Evolutionary conservation across 306 rosid genomes (phyloP), one percentile per base, ranked within the genome.

Genomic region (Senna tora): DNA sequence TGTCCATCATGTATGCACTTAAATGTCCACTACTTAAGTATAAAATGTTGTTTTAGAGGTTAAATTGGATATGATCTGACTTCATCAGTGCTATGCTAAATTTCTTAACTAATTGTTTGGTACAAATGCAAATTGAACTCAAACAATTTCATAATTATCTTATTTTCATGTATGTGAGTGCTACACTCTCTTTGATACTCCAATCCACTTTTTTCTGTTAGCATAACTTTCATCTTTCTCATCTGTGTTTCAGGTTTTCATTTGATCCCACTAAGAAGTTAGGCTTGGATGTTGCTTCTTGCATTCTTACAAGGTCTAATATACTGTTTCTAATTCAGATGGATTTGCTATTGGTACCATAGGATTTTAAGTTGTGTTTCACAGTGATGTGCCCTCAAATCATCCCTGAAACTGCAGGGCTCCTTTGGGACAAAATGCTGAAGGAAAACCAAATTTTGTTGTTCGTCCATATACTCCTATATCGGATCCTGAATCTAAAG

Each of bases 391-490:
- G 56, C 34, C 55, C 63, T 33, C 43, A 49, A 53, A 51, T 49
- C 47, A 46, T 68, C 79, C 57, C 17, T 57, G 73, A 63, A 46
- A 75, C 45, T 25, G 41, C 71, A 88, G 91, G 81, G 94, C 91
- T 76, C 85, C 85, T 53, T 8, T 68, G 22, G 91, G 80, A 75
- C 85, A 78, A 47, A 85, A 86, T 74, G 86, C 67, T 41, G 89
- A 88, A 77, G 89, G 94, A 56, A 84, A 88, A 73, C 75, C 78
- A 71, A 86, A 86, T 76, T 88, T 80, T 73, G 86, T 84, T 30
- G 39, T 79, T n/a, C 91, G 94, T 69, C 89, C 91, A 91, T 88
- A 95, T 72, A 95, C 99, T 79, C 99, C 99, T 9, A 90, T 95
- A 72, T 95, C 97, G 10, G 97, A 95, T 85, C 88, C 97, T 52